Base-by-base conservation (phyloP, 2,329 filamentous ascomycete species). In the Trichoderma koningiopsis region DNA sequence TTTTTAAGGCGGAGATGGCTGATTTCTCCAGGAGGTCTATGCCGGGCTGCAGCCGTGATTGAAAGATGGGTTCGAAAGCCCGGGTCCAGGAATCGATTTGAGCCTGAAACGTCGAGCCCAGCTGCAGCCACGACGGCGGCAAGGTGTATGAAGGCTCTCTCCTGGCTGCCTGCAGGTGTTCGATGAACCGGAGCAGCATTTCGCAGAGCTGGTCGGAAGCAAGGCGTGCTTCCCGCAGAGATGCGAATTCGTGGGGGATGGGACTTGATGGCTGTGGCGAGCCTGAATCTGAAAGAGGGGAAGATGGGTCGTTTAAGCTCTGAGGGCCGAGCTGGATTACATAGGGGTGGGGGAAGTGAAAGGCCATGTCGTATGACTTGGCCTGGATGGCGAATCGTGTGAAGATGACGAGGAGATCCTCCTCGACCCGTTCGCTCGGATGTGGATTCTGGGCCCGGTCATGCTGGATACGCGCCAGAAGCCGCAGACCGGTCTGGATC, bases 351-450 rank as follows among this genome's bases (percentile, higher is more conserved):
- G 88, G 88, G 70, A 90, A 89, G 75, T 90, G 88, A 74, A 90
- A 90, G 37, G 88, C 88, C 87, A 90, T 87, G 73, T 90, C 88
- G 75, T 90, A 90, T 0, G 87, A 89, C 74, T 90, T 90, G 55
- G 88, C 88, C 75, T 90, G 88, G 55, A 90, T 88, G 2, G 87
- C 87, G 2, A 90, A 80, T 5, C 88, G 84, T 1, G 86, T 89
- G 73, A 90, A 90, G 81, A 90, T 89, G 61, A 87, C 86, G 6
- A 87, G 81, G 31, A 90, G 81, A 73, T 90, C 88, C 62, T 87
- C 83, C 71, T 88, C 86, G 6, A 87, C 81, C 0, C 84, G 81
- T 67, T 86, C 84, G 64, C 83, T 83, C 16, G 71, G 55, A 10
- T 59, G 49, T 10, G 71, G 66, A 22, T 37, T 67, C 35, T 57